Evolutionary conservation across 208 protist species (phyloP).

Genomic region (Angomonas desouzai): DNA sequence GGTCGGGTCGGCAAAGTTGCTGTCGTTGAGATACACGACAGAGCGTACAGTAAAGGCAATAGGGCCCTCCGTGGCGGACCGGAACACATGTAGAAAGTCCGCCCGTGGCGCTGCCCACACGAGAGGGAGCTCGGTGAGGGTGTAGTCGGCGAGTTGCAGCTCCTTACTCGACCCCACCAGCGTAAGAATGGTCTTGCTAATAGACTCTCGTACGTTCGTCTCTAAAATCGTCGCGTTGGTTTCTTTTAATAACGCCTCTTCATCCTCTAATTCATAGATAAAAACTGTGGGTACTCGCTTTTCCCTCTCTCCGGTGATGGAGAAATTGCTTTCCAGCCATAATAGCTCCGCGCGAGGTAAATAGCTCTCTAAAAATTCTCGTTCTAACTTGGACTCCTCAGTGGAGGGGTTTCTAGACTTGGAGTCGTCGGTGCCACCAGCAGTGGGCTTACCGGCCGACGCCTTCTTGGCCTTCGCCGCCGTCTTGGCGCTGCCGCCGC

Average conservation of each 20-base stretch:
- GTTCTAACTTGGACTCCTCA: background rate
- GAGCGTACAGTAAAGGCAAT: background rate
- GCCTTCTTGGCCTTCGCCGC: background rate
- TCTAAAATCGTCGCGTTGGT: slow-evolving; percentile 1
- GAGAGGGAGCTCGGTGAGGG: slow-evolving; percentile 29
- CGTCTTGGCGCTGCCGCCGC: background rate
- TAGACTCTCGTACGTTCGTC: slow-evolving; percentile 3
- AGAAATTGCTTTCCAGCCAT: background rate
- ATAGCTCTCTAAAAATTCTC: background rate
- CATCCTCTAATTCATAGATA: slow-evolving; percentile 34
- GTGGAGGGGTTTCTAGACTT: no score
- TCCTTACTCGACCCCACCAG: slow-evolving; percentile 13
- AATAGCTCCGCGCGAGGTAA: background rate
- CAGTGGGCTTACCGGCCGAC: background rate
- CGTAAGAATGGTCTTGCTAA: slow-evolving; percentile 23
- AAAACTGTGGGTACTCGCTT: slow-evolving; percentile 22
- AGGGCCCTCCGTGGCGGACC: background rate
- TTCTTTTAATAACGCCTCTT: slow-evolving; percentile 29
- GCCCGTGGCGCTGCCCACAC: slow-evolving; percentile 40
- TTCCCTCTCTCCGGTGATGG: background rate
- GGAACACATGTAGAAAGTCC: slow-evolving; percentile 25
- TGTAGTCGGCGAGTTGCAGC: background rate
- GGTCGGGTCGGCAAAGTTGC: slow-evolving; percentile 4
- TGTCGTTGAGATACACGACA: slow-evolving; percentile 11
- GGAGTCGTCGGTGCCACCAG: background rate